Percentiles rank a stretch among this genome's conserved stretches.
Evolutionary conservation across 352 stramenopile genomes (phyloP).

Genomic region (Nothophytophthora sp.): DNA sequence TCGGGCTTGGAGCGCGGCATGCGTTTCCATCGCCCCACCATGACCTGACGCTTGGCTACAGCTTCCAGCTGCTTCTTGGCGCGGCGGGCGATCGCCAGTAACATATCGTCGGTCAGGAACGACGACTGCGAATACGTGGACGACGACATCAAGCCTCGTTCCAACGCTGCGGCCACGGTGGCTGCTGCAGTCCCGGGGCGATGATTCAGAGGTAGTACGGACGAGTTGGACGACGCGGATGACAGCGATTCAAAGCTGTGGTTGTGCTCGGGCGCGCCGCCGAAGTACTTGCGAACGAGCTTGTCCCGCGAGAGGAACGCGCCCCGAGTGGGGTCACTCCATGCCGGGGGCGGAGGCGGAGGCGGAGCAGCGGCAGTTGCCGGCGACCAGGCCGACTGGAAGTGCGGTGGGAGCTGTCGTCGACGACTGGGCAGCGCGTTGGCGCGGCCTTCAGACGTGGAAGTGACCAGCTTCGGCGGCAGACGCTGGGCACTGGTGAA

Average conservation of each 20-base stretch:
- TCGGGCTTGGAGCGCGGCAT: conserved; percentile 31
- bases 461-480: conserved; percentile 20
- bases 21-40: conserved; percentile 52
- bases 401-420: too few relatives aligned
- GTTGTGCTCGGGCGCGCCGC: conserved; percentile 3
- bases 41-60: conserved; percentile 40
- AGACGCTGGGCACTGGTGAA: too few relatives aligned
- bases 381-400: too few relatives aligned
- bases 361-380: conserved; percentile 8
- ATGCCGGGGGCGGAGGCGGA: neutral
- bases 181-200: conserved; percentile 10
- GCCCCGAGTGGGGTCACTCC: too few relatives aligned
- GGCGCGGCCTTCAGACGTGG: conserved; percentile 19
- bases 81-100: conserved; percentile 30
- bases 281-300: conserved; percentile 7
- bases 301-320: conserved; percentile 6
- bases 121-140: conserved; percentile 32
- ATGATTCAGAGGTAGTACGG: too few relatives aligned
- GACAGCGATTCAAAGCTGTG: conserved; percentile 13
- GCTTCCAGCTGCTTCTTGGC: conserved; percentile 49
- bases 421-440: conserved; percentile 16
- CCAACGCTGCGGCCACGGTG: conserved; percentile 13
- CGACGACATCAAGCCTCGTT: conserved; percentile 35
- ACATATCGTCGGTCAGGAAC: conserved; percentile 28
- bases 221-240: conserved; percentile 25